A percentile compares a stretch with the other conserved stretches of the same genome.
Evolutionary conservation across 345 rosid species (phyloP).

Genomic region (Salix dunnii): DNA sequence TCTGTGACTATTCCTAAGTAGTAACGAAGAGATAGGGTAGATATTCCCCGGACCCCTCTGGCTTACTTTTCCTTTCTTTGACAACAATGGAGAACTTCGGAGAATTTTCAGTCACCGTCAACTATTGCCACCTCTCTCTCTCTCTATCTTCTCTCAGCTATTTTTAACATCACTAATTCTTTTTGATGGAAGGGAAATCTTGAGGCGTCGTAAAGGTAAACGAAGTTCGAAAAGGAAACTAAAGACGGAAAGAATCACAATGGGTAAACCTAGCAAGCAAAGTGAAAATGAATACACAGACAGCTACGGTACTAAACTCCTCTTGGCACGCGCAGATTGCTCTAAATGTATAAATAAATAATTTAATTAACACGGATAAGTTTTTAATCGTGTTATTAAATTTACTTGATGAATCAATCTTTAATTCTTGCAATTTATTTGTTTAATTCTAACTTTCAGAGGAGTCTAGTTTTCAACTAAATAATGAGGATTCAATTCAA

Average conservation of each 20-base stretch:
- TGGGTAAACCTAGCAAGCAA: conserved; percentile 35
- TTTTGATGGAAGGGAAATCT: neutral
- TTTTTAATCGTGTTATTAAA: too few relatives aligned
- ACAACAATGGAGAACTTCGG: conserved; percentile 4
- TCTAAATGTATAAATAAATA: too few relatives aligned
- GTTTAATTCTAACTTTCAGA: too few relatives aligned
- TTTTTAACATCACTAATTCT: neutral
- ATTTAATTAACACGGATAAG: too few relatives aligned
- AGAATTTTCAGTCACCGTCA: neutral
- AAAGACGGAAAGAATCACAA: conserved; percentile 23
- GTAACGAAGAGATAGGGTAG: neutral
- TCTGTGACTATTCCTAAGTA: neutral
- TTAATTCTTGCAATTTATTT: too few relatives aligned
- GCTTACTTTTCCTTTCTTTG: conserved; percentile 12
- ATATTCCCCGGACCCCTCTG: conserved; percentile 17
- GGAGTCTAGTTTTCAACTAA: too few relatives aligned
- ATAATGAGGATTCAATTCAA: too few relatives aligned
- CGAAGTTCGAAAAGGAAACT: conserved; percentile 1
- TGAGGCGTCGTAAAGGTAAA: neutral
- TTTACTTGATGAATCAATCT: too few relatives aligned
- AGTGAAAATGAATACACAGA: conserved; percentile 35
- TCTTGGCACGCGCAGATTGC: too few relatives aligned
- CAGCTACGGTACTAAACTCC: conserved; percentile 8
- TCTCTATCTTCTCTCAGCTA: neutral
- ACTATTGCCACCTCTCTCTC: neutral